Evolutionary conservation across 2,329 filamentous ascomycete species (phyloP), one percentile per base, ranked within the genome.

Genomic region (Verticillium tricorpus): DNA sequence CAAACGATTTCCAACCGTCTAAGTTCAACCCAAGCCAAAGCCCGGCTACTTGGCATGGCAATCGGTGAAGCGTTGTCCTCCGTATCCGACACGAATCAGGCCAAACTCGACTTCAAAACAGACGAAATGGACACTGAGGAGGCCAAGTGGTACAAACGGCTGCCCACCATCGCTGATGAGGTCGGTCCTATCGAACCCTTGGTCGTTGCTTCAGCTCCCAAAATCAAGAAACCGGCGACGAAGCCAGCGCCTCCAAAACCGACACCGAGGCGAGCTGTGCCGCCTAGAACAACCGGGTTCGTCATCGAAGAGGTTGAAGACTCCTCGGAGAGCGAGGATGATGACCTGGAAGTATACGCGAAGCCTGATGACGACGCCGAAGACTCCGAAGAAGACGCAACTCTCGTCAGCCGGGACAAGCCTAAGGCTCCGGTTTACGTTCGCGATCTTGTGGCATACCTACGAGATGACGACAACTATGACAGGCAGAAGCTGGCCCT

Each of bases 341-440:
- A 89, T 17, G 90, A 91, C 63, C 78, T 98, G 1, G 79, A 86
- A 2, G 85, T 91, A 1, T 97, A 97, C 68, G 85, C 85, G 15
- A 97, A 97, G 72, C 92, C 92, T 0, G 91, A 92, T 69, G 93
- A 91, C 1, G 95, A 99, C 67, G 84, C 87, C 0, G 92, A 96
- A 71, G 95, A 99, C 71, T 94, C 92, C 0, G 93, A 97, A 62
- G 93, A 97, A 40, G 96, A 99, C 68, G 89, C 95, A 5, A 96
- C 93, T 0, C 79, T 97, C 19, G 84, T 98, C 57, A 89, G 90
- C 62, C 85, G 93, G 15, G 88, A 95, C 74, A 97, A 95, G 68
- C 85, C 89, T 25, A 90, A 85, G 62, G 85, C 92, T 0, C 95
- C 95, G 1, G 93, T 99, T 1, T 98, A 98, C 69, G 89, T 97